phyloP scores from a whole-genome alignment of 2,329 filamentous ascomycete genomes.

The Talaromyces sp. region DNA sequence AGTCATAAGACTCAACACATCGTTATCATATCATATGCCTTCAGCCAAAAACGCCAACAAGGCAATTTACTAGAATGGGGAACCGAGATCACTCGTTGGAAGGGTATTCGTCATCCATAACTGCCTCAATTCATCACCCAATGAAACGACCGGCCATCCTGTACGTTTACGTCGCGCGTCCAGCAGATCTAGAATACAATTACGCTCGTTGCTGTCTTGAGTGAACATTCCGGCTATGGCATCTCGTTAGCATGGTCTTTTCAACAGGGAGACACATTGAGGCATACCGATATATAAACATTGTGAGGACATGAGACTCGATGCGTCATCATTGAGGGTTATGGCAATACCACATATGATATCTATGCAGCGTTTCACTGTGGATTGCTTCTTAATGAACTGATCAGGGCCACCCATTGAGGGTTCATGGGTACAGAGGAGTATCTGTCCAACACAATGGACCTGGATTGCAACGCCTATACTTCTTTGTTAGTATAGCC shows the following conservation, averaged over 20 bases:
- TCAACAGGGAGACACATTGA: background rate
- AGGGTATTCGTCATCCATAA: conserved; percentile 18
- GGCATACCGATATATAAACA: conserved; percentile 25
- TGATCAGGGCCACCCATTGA: conserved; percentile 22
- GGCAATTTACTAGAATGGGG: background rate
- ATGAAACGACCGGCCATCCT: conserved; percentile 24
- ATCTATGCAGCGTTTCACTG: conserved; percentile 22
- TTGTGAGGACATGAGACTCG: conserved; percentile 27
- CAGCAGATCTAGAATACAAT: conserved; percentile 22
- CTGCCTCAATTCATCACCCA: conserved; percentile 23
- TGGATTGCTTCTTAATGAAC: conserved; percentile 22
- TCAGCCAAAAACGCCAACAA: background rate
- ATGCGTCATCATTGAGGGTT: conserved; percentile 25
- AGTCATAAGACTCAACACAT: conserved; percentile 5
- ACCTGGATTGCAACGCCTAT: conserved; percentile 25
- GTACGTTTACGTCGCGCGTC: conserved; percentile 21
- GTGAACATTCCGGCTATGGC: conserved; percentile 20
- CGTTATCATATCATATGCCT: background rate
- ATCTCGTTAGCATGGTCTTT: background rate
- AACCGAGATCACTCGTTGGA: background rate
- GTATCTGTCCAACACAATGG: conserved; percentile 22
- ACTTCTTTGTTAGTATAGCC: background rate
- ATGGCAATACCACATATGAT: conserved; percentile 28
- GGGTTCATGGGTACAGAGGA: conserved; percentile 25
- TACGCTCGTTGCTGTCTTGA: conserved; percentile 15